Conservation (phyloP, 352 stramenopile genomes). For the Phytophthora idaei region DNA sequence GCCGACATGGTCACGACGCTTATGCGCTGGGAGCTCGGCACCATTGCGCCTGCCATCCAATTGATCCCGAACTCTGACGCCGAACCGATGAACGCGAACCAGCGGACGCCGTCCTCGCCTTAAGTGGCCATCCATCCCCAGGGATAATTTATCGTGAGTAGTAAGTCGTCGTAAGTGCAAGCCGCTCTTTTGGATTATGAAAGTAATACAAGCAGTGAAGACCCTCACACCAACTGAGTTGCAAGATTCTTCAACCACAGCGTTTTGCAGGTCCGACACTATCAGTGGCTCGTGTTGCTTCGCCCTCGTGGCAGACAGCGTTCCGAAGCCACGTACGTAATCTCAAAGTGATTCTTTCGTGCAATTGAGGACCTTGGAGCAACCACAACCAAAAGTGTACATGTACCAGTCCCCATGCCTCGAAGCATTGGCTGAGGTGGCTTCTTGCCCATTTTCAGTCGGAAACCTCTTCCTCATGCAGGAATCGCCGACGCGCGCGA, state of each 20-base stretch:
- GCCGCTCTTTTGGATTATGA: constrained; percentile 31
- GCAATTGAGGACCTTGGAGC: constrained; percentile 12
- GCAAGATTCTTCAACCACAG: constrained; percentile 38
- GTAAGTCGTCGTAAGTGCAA: constrained; percentile 12
- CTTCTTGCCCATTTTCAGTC: constrained; percentile 3
- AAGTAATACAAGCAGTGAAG: constrained; percentile 4
- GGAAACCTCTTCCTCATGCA: neutral
- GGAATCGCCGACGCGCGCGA: neutral
- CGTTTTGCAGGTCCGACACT: constrained; percentile 22
- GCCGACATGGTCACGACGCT: constrained; percentile 53
- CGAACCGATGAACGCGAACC: neutral
- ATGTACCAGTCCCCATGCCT: constrained; percentile 1
- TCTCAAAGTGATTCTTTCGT: constrained; percentile 16
- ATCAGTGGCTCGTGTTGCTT: constrained; percentile 12
- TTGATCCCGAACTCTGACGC: constrained; percentile 30
- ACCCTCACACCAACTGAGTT: neutral
- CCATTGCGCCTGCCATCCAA: constrained; percentile 45
- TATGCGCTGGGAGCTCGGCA: constrained; percentile 54
- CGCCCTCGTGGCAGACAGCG: no score
- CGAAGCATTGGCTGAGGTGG: neutral
- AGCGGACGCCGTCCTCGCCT: neutral
- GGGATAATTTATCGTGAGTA: constrained; percentile 28
- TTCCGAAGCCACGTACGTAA: constrained; percentile 27
- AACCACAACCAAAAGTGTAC: constrained; percentile 35
- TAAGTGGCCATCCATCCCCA: neutral